These are phyloP conservation scores for Monosporascus sp. DNA, from an alignment of 2,329 filamentous ascomycete genomes.

Conservation along the genomic window DNA sequence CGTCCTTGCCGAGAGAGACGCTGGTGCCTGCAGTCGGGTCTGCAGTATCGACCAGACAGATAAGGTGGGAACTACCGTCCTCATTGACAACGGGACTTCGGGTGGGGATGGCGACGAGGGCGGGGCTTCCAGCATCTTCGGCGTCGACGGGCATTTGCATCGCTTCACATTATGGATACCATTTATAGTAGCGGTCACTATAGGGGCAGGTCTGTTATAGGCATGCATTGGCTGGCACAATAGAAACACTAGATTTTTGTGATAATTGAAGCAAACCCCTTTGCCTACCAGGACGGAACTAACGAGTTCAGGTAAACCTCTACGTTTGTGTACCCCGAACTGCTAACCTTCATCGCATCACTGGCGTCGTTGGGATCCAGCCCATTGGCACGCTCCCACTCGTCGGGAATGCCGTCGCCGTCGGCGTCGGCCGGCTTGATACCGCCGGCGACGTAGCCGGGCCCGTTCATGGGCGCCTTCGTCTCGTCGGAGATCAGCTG, in stretches of 20 bases:
- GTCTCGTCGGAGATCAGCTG: slow-evolving; percentile 41
- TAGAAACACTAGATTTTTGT: background rate
- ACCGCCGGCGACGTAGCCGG: slow-evolving; percentile 33
- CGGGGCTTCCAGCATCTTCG: slow-evolving; percentile 6
- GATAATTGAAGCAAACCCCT: background rate
- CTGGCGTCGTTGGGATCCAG: slow-evolving; percentile 32
- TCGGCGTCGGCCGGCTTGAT: slow-evolving; percentile 37
- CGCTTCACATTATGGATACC: background rate
- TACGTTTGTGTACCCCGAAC: slow-evolving; percentile 40
- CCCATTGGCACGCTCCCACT: slow-evolving; percentile 39
- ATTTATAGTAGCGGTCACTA: background rate
- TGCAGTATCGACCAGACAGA: slow-evolving; percentile 30
- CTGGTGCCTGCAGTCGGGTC: slow-evolving; percentile 19
- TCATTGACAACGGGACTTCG: slow-evolving; percentile 2
- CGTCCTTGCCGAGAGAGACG: background rate
- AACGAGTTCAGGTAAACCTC: slow-evolving; percentile 48
- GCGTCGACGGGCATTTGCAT: background rate
- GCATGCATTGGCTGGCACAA: background rate
- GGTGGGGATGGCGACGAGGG: background rate
- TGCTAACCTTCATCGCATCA: slow-evolving; percentile 36
- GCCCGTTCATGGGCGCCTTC: slow-evolving; percentile 31
- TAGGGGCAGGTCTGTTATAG: background rate
- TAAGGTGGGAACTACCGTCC: slow-evolving; percentile 30
- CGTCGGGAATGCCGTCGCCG: slow-evolving; percentile 46
- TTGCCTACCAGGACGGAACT: slow-evolving; percentile 17